Percentiles rank a stretch among this genome's conserved stretches.
Evolutionary conservation across 371 early-diverging fungal genomes (phyloP).

Genomic region (Mortierella sp.): DNA sequence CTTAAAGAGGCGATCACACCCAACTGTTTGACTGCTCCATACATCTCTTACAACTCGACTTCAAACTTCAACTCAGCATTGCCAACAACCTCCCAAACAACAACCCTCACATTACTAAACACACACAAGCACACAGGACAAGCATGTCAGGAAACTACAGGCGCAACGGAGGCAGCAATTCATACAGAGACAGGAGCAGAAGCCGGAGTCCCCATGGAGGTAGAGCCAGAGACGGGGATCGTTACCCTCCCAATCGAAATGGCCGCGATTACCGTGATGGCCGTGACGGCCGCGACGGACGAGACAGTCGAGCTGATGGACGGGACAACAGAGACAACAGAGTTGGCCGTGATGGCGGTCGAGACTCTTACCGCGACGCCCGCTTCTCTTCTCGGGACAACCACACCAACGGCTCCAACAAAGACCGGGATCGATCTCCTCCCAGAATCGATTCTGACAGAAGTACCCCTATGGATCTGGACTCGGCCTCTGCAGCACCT

Average conservation of each 20-base stretch:
- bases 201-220: conserved; percentile 58
- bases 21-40: neutral
- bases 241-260: conserved; percentile 51
- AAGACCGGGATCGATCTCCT: conserved; percentile 35
- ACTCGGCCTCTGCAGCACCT: conserved; percentile 18
- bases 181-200: conserved; percentile 45
- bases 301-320: conserved; percentile 12
- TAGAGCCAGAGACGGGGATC: conserved; percentile 55
- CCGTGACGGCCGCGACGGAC: conserved; percentile 41
- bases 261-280: conserved; percentile 59
- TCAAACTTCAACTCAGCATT: neutral
- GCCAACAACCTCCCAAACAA: neutral
- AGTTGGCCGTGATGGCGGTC: conserved; percentile 20
- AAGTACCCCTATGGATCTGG: conserved; percentile 29
- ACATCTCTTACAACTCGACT: neutral
- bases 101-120: neutral
- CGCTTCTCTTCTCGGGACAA: conserved; percentile 12
- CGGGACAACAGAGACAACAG: conserved; percentile 21
- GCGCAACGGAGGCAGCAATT: conserved; percentile 28
- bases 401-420: conserved; percentile 22
- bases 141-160: conserved; percentile 40
- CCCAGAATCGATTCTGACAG: conserved; percentile 24
- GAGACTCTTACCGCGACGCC: conserved; percentile 7
- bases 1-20: neutral
- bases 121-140: conserved; percentile 23